Percentiles rank a stretch among this genome's conserved stretches.
These are phyloP conservation scores for Diplogelasinospora grovesii DNA, from an alignment of 495 filamentous ascomycete genomes.

Conservation along the genomic window DNA sequence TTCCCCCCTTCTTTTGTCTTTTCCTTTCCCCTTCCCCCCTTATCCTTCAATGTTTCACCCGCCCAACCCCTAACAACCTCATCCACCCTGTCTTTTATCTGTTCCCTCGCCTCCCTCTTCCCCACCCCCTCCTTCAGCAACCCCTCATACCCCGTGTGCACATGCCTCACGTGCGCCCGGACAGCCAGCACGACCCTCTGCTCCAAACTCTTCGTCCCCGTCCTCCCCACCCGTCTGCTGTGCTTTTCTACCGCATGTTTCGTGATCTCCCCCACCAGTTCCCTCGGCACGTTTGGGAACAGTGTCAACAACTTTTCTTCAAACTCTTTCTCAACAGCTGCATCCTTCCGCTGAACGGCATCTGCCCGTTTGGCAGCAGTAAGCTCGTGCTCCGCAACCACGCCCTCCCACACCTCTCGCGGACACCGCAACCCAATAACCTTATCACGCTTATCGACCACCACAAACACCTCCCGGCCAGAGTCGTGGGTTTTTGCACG, in stretches of 20 bases:
- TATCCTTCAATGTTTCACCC: slow-evolving; percentile 4
- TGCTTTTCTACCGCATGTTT: slow-evolving; percentile 25
- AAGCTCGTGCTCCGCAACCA: slow-evolving; percentile 14
- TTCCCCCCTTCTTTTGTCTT: neutral
- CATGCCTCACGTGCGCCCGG: slow-evolving; percentile 32
- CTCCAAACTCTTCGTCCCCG: slow-evolving; percentile 15
- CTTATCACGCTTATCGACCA: slow-evolving; percentile 17
- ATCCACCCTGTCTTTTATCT: slow-evolving; percentile 12
- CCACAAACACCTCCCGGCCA: slow-evolving; percentile 26
- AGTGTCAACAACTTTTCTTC: slow-evolving; percentile 15
- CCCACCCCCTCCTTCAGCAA: slow-evolving; percentile 12
- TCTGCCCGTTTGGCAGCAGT: slow-evolving; percentile 22
- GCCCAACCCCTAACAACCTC: slow-evolving; percentile 18
- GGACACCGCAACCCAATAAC: slow-evolving; percentile 34
- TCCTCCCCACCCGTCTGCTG: slow-evolving; percentile 31
- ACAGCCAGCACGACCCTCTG: slow-evolving; percentile 30
- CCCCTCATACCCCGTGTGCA: slow-evolving; percentile 31
- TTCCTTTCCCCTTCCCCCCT: neutral
- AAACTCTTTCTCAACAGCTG: slow-evolving; percentile 20
- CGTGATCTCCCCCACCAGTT: slow-evolving; percentile 15
- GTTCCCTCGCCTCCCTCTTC: slow-evolving; percentile 14
- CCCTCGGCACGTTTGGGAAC: slow-evolving; percentile 24
- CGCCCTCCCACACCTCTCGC: slow-evolving; percentile 17
- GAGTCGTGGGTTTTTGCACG: slow-evolving; percentile 25
- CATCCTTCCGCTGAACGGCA: slow-evolving; percentile 23